Base-by-base conservation (phyloP, 495 filamentous ascomycete species). In the Hyaloscypha hepaticicola region DNA sequence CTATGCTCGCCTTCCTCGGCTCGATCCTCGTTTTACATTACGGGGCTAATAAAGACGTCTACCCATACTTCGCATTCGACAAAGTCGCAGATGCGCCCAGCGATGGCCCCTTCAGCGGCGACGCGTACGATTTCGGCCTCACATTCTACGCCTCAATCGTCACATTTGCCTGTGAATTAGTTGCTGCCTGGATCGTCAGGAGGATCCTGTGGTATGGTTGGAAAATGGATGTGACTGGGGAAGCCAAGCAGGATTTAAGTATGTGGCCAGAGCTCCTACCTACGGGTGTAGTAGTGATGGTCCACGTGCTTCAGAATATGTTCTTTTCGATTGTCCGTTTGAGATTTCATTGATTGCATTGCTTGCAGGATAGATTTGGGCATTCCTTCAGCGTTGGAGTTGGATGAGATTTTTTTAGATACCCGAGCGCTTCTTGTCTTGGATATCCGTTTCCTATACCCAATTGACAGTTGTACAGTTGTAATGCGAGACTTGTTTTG, bases 221-320 rank as follows among this genome's bases (percentile, higher is more conserved):
- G 69, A 75, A 75, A 22, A 80, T 87, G 53, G 78, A 80, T 64
- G 85, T 87, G 25, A 85, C 82, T 41, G 77, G 78, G 25, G 85
- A 87, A 72, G 85, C 83, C 24, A 82, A 80, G 61, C 75, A 81
- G 50, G 85, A 88, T 71, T 76, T 88, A 65, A 77, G 77, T 0
- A 80, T 79, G 58, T 87, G 83, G 78, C 85, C 85, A 8, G 85
- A 87, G 76, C 69, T 88, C 60, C 70, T 88, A 55, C 85, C 85
- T 11, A 87, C 85, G 31, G 80, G 80, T 48, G 78, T 87, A 25
- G 83, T 81, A 9, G 84, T 87, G 16, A 82, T 83, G 75, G 75
- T 88, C 68, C 85, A 88, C 65, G 85, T 88, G 27, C 69, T 87
- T 72, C 85, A 87, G 74, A 88, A 87, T 66, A 88, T 88, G 85